Evolutionary conservation across 164 flowering plant species (phyloP).

Genomic region (Chimonanthus praecox): DNA sequence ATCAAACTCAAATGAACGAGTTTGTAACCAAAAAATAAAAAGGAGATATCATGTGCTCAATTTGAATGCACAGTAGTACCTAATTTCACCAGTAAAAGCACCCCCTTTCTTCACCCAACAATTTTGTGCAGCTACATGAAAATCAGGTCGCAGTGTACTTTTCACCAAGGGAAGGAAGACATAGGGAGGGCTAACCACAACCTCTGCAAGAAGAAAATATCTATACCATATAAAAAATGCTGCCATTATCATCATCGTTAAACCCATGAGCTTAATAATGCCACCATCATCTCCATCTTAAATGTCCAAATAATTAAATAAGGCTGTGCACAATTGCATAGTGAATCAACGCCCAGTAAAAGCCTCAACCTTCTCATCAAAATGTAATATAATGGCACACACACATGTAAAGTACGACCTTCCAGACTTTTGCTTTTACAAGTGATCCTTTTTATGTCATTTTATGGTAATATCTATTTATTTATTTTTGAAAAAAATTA

Average conservation of each 20-base stretch:
- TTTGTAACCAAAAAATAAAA: not conserved
- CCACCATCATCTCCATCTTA: not conserved
- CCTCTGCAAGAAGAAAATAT: conserved; percentile 48
- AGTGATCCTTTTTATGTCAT: too few species aligned
- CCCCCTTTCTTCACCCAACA: conserved; percentile 90
- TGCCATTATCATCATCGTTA: too few species aligned
- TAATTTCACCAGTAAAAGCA: conserved; percentile 81
- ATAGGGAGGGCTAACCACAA: conserved; percentile 81
- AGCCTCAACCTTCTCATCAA: not conserved
- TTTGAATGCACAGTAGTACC: conserved; percentile 25
- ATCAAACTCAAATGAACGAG: not conserved
- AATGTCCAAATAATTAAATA: not conserved
- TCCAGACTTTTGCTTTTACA: too few species aligned
- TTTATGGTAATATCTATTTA: too few species aligned
- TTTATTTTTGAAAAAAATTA: too few species aligned
- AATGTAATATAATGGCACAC: not conserved
- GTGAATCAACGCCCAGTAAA: not conserved
- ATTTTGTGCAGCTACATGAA: conserved; percentile 82
- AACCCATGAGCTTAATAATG: too few species aligned
- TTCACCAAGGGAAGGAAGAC: conserved; percentile 61
- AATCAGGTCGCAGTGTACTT: conserved; percentile 46
- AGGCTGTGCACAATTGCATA: not conserved
- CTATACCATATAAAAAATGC: conserved; percentile 5
- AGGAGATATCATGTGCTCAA: not conserved
- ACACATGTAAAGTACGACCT: too few species aligned